phyloP scores from a whole-genome alignment of 768 basidiomycete genomes.

The Rickenella mellea region DNA sequence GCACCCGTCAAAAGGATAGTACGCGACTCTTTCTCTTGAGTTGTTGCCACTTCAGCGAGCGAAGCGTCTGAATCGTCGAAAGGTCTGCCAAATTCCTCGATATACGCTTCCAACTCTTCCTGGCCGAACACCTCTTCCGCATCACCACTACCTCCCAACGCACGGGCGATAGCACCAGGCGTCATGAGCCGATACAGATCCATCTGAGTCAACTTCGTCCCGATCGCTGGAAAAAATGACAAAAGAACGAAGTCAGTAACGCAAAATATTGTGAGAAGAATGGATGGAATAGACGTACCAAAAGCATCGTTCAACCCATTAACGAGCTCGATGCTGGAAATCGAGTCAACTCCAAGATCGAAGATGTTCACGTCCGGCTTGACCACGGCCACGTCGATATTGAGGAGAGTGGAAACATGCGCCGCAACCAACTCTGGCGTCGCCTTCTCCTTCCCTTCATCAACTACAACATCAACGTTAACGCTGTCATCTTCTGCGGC shows the following conservation, averaged over 20 bases:
- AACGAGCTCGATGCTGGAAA: background rate
- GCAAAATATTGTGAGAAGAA: no score
- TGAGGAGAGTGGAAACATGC: background rate
- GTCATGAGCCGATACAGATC: background rate
- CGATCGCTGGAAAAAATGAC: no score
- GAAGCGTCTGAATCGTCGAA: background rate
- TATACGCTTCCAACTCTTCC: background rate
- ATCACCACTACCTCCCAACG: background rate
- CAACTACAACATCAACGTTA: no score
- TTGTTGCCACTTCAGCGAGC: background rate
- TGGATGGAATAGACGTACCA: no score
- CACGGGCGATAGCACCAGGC: background rate
- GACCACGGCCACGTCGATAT: background rate
- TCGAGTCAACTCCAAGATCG: background rate
- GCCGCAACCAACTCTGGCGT: background rate
- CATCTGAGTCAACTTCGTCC: background rate
- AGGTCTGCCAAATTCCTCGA: background rate
- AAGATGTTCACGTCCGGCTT: background rate
- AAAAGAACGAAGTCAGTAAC: no score
- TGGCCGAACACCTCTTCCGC: background rate
- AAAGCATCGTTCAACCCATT: background rate
- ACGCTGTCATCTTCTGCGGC: no score
- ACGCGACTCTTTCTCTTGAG: background rate
- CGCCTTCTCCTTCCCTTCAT: no score
- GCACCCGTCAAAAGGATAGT: constrained; percentile 7